These are phyloP conservation scores for Rhynchosporium graminicola DNA, from an alignment of 2,329 filamentous ascomycete species.

Conservation along the genomic window DNA sequence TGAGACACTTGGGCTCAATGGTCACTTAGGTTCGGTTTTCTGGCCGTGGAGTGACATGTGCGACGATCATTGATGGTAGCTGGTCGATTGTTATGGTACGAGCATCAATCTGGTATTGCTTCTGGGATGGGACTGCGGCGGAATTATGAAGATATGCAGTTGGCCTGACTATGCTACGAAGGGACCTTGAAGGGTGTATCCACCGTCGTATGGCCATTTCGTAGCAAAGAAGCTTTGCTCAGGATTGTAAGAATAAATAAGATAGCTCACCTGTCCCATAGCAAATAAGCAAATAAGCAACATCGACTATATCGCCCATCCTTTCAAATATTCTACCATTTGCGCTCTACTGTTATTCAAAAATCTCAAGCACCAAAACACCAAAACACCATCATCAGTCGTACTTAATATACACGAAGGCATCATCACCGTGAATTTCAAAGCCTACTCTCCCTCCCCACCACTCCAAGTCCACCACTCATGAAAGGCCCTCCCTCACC, in stretches of 20 bases:
- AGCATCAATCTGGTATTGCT: background rate
- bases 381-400: background rate
- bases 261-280: slow-evolving; percentile 1
- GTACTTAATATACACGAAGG: background rate
- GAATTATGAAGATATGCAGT: background rate
- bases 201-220: background rate
- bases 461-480: slow-evolving; percentile 36
- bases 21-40: background rate
- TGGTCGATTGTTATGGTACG: background rate
- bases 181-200: background rate
- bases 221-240: background rate
- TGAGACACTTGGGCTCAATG: background rate
- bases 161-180: background rate
- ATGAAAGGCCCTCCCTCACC: slow-evolving; percentile 32
- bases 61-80: too few relatives aligned
- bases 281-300: background rate
- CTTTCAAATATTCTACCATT: background rate
- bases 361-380: background rate
- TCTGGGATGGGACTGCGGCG: background rate
- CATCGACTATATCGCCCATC: background rate
- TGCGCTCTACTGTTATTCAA: background rate
- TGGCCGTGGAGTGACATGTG: background rate
- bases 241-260: background rate
- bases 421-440: slow-evolving; percentile 15
- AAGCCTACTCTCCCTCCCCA: slow-evolving; percentile 31